These are phyloP conservation scores for Pseudogymnoascus sp. DNA, from an alignment of 2,329 filamentous ascomycete species.

Conservation along the genomic window DNA sequence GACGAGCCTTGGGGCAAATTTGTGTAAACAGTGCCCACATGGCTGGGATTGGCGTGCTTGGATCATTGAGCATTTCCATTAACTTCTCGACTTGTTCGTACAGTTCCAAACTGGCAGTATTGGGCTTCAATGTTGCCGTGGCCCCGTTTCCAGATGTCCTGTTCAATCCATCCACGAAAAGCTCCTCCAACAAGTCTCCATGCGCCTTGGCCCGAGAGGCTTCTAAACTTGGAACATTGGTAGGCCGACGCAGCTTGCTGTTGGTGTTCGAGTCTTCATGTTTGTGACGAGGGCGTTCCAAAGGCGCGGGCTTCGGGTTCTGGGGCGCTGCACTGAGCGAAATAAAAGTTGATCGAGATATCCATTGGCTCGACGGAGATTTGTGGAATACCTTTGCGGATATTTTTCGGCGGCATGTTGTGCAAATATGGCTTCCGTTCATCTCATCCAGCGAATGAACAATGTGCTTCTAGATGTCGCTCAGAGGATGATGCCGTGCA, in stretches of 20 bases:
- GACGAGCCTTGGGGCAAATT: constrained; percentile 24
- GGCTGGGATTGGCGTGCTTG: constrained; percentile 16
- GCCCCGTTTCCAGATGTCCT: constrained; percentile 9
- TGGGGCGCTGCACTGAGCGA: constrained; percentile 18
- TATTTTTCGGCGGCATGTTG: constrained; percentile 23
- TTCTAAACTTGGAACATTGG: background rate
- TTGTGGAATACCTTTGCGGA: constrained; percentile 16
- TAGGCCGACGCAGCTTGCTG: background rate
- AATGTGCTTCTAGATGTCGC: constrained; percentile 2
- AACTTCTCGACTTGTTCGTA: constrained; percentile 25
- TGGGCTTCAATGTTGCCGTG: constrained; percentile 3
- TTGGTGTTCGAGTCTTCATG: background rate
- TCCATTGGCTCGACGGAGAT: constrained; percentile 17
- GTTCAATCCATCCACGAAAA: constrained; percentile 25
- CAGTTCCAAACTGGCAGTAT: constrained; percentile 18
- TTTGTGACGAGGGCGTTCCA: background rate
- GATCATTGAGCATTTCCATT: constrained; percentile 22
- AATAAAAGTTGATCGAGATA: constrained; percentile 23
- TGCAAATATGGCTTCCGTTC: constrained; percentile 24
- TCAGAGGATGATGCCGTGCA: background rate
- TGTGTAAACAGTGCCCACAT: constrained; percentile 28
- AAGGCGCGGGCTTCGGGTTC: constrained; percentile 10
- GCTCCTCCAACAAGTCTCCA: constrained; percentile 25
- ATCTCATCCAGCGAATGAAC: constrained; percentile 17
- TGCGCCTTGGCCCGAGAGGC: background rate